phyloP scores from a whole-genome alignment of 2,329 filamentous ascomycete species.

The Hypoxylon sp. region DNA sequence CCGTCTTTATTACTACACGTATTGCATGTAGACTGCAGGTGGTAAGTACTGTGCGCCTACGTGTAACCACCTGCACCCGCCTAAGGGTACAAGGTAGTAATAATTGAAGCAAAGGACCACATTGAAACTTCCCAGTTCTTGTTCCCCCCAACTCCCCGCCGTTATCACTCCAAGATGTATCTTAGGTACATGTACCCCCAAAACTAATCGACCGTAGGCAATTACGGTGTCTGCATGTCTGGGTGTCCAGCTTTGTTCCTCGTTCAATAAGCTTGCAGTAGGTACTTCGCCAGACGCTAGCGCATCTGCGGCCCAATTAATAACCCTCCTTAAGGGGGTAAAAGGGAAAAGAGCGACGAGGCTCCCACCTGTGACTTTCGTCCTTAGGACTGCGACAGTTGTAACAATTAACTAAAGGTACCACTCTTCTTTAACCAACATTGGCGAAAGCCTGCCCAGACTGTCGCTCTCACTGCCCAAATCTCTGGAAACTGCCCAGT shows the following conservation, averaged over 20 bases:
- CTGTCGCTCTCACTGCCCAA: constrained; percentile 32
- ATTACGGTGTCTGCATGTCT: constrained; percentile 8
- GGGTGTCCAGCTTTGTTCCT: not conserved
- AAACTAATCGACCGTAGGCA: constrained; percentile 1
- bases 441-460: constrained; percentile 5
- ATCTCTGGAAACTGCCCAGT: constrained; percentile 32
- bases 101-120: constrained; percentile 2
- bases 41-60: constrained; percentile 2
- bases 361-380: constrained; percentile 23
- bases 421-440: constrained; percentile 9
- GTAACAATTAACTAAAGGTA: constrained; percentile 8
- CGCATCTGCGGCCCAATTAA: constrained; percentile 30
- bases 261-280: constrained; percentile 24
- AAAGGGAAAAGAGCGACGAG: constrained; percentile 24
- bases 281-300: constrained; percentile 27
- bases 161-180: constrained; percentile 3
- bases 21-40: not conserved
- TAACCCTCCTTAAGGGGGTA: constrained; percentile 13
- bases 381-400: not conserved
- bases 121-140: not conserved
- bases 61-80: constrained; percentile 13
- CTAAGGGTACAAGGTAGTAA: not conserved
- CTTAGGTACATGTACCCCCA: constrained; percentile 1
- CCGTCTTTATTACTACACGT: constrained; percentile 33
- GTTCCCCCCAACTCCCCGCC: constrained; percentile 12